Conservation (phyloP, 441 rosid species). For the Aleurites moluccanus region DNA sequence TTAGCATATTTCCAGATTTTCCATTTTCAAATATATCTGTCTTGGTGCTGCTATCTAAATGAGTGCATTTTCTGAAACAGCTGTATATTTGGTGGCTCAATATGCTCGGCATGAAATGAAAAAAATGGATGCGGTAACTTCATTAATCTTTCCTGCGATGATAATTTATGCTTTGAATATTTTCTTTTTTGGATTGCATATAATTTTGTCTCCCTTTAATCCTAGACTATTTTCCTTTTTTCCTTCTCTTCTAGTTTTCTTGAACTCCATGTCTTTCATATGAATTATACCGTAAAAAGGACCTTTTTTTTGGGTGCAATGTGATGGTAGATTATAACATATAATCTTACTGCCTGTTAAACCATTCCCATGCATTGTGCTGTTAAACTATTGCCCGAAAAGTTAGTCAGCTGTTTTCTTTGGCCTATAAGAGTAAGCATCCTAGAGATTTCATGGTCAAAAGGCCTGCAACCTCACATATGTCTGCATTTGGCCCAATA, state of each 20-base stretch:
- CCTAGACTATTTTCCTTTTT: not conserved
- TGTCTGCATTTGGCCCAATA: not conserved
- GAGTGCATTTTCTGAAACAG: conserved; percentile 40
- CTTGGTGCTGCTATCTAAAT: conserved; percentile 32
- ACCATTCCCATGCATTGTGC: not conserved
- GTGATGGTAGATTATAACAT: not conserved
- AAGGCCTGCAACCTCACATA: not conserved
- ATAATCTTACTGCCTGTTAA: not conserved
- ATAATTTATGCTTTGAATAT: not conserved
- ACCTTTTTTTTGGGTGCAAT: not conserved
- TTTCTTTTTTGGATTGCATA: not conserved
- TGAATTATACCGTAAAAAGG: not conserved
- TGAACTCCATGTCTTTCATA: not conserved
- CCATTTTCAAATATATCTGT: conserved; percentile 17
- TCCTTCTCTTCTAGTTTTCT: not conserved
- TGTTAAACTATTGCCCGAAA: not conserved
- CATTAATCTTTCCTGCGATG: not conserved
- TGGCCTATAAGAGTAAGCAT: not conserved
- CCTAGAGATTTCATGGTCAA: not conserved
- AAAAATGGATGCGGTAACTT: conserved; percentile 76
- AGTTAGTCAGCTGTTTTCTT: not conserved
- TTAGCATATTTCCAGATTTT: conserved; percentile 12
- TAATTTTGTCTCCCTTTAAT: not conserved
- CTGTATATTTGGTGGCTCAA: conserved; percentile 81
- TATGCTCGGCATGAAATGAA: conserved; percentile 80